These are phyloP conservation scores for Eleusine indica DNA, from an alignment of 176 grass and related monocot species.

Conservation along the genomic window DNA sequence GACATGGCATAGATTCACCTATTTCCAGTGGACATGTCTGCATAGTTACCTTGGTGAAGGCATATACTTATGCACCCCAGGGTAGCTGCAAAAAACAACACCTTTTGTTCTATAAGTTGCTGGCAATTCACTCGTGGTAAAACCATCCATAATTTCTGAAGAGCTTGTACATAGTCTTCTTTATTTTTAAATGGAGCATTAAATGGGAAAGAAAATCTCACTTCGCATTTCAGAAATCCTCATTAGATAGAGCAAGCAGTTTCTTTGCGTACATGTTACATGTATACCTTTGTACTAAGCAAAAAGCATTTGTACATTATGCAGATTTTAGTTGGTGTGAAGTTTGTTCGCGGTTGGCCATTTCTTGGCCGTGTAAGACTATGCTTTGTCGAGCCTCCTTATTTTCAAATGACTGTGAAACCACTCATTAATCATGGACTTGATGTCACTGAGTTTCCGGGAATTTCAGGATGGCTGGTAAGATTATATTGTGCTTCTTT, in stretches of 20 bases:
- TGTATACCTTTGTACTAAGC: constrained; percentile 26
- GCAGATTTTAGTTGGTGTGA: constrained; percentile 90
- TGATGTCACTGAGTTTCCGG: constrained; percentile 94
- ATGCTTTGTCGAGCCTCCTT: constrained; percentile 96
- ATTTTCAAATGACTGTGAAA: constrained; percentile 98
- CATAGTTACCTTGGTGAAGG: constrained; percentile 1
- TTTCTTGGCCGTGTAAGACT: constrained; percentile 89
- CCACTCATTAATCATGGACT: constrained; percentile 83
- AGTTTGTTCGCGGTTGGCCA: constrained; percentile 86
- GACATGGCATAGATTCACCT: neutral
- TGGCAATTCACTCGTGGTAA: constrained; percentile 1
- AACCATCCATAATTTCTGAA: constrained; percentile 20
- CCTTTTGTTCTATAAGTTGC: constrained; percentile 25
- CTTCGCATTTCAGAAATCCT: constrained; percentile 14
- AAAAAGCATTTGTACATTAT: constrained; percentile 34
- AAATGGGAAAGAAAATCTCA: neutral
- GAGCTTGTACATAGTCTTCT: constrained; percentile 6
- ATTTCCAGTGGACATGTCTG: neutral
- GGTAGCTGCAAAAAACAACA: neutral
- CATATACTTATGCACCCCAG: neutral
- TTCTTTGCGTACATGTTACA: constrained; percentile 23
- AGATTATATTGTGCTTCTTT: neutral
- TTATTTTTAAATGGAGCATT: constrained; percentile 3
- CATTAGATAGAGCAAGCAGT: constrained; percentile 9
- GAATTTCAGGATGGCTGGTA: constrained; percentile 97